phyloP scores from a whole-genome alignment of 257 asterid species.

The Nicotiana obtusifolia region DNA sequence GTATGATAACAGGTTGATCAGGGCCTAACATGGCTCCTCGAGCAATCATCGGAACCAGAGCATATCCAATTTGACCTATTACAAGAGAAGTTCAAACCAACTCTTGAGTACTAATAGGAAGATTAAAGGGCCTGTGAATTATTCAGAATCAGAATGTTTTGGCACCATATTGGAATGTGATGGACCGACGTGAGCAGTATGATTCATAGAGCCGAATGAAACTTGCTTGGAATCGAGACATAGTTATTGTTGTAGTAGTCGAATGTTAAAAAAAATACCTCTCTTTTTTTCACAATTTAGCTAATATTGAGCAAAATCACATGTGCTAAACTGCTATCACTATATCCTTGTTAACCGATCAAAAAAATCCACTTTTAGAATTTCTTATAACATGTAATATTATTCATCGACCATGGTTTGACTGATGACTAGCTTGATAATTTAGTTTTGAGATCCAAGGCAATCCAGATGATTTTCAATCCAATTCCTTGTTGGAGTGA shows the following conservation, averaged over 20 bases:
- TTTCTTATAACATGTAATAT: not conserved
- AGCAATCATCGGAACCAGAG: slow-evolving; percentile 80
- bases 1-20: slow-evolving; percentile 73
- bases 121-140: not conserved
- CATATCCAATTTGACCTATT: slow-evolving; percentile 84
- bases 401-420: not conserved
- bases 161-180: not conserved
- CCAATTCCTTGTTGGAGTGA: not conserved
- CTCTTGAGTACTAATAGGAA: not conserved
- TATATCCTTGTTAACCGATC: not conserved
- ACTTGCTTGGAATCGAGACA: not conserved
- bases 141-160: not conserved
- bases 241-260: not conserved
- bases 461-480: not conserved
- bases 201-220: not conserved
- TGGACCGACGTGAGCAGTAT: not conserved
- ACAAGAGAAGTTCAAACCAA: not conserved
- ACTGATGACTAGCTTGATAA: not conserved
- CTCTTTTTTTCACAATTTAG: not conserved
- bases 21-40: slow-evolving; percentile 75
- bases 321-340: not conserved
- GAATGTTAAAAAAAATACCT: not conserved
- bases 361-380: not conserved
- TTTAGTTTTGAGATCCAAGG: not conserved
- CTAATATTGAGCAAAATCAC: not conserved